A percentile compares a stretch with the other conserved stretches of the same genome.
phyloP scores from a whole-genome alignment of 768 basidiomycete species.

The Dendrothele bispora region DNA sequence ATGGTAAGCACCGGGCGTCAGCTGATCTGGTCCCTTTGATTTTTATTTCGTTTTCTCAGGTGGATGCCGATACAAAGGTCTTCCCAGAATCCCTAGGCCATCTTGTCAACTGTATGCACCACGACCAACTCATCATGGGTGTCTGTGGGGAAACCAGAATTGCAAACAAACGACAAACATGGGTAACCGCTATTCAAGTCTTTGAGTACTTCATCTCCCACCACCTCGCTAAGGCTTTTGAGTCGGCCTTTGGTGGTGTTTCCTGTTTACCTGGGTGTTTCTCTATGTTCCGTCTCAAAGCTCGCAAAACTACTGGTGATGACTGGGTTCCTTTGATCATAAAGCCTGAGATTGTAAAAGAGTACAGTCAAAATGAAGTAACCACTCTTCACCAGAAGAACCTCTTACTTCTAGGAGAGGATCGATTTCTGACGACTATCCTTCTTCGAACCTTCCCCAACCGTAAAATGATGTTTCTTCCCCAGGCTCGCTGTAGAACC shows the following conservation, averaged over 20 bases:
- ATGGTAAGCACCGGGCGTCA: conserved; percentile 65
- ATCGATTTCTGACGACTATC: conserved; percentile 97
- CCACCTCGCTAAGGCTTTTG: conserved; percentile 97
- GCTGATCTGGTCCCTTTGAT: neutral
- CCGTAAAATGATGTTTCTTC: conserved; percentile 99
- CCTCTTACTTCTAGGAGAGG: conserved; percentile 92
- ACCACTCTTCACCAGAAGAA: conserved; percentile 98
- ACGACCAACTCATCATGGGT: conserved; percentile 99
- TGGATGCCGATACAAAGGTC: conserved; percentile 97
- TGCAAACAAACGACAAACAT: conserved; percentile 96
- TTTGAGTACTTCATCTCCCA: conserved; percentile 99
- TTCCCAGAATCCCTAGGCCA: conserved; percentile 87
- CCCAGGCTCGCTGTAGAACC: conserved; percentile 92
- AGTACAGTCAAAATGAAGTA: conserved; percentile 94
- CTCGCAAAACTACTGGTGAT: conserved; percentile 80
- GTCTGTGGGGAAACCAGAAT: conserved; percentile 98
- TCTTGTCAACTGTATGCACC: conserved; percentile 98
- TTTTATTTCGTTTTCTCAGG: conserved; percentile 47
- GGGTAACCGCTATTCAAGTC: conserved; percentile 98
- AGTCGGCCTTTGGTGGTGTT: conserved; percentile 98
- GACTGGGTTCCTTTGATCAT: conserved; percentile 98
- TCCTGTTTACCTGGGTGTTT: conserved; percentile 99
- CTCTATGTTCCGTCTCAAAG: conserved; percentile 98
- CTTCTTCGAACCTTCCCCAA: conserved; percentile 97
- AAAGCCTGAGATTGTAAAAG: conserved; percentile 95